A percentile compares a stretch with the other conserved stretches of the same genome.
These are phyloP conservation scores for Cyberlindnera subsufficiens DNA, from an alignment of 805 yeast species.

Conservation along the genomic window DNA sequence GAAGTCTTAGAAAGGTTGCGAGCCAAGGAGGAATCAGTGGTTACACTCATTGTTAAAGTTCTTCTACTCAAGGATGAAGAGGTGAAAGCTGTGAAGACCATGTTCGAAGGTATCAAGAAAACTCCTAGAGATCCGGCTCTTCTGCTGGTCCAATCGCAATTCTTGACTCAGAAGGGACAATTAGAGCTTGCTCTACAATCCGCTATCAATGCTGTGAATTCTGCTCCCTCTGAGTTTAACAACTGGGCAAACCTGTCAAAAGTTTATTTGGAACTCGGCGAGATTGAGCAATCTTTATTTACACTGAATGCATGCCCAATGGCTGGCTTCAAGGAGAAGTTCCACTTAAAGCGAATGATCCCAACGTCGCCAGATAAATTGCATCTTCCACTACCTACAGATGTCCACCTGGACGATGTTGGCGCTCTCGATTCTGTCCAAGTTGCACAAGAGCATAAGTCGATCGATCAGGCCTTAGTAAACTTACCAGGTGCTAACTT, in stretches of 20 bases:
- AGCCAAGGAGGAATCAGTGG: constrained; percentile 48
- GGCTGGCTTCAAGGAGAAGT: constrained; percentile 64
- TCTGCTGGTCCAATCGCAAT: constrained; percentile 51
- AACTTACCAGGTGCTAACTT: constrained; percentile 67
- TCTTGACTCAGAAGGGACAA: constrained; percentile 45
- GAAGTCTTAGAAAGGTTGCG: constrained; percentile 50
- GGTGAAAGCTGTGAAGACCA: constrained; percentile 46
- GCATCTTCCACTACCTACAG: constrained; percentile 73
- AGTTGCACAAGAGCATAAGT: constrained; percentile 58
- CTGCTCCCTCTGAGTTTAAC: constrained; percentile 69
- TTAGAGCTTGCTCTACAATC: constrained; percentile 52
- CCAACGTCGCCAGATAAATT: constrained; percentile 46
- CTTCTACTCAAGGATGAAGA: constrained; percentile 52
- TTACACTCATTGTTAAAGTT: constrained; percentile 49
- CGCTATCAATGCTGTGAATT: constrained; percentile 60
- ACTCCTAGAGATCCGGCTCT: constrained; percentile 53
- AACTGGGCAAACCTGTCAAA: constrained; percentile 68
- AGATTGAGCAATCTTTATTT: constrained; percentile 65
- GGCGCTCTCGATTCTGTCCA: constrained; percentile 60
- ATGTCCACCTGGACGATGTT: constrained; percentile 66
- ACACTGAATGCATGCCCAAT: constrained; percentile 78
- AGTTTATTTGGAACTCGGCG: constrained; percentile 55
- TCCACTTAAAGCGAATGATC: constrained; percentile 52
- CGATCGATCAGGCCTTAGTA: constrained; percentile 54
- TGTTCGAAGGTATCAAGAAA: constrained; percentile 43